Percentiles rank a stretch among this genome's conserved stretches.
Conservation (phyloP, 352 stramenopile genomes). For the Phytophthora foliorum region DNA sequence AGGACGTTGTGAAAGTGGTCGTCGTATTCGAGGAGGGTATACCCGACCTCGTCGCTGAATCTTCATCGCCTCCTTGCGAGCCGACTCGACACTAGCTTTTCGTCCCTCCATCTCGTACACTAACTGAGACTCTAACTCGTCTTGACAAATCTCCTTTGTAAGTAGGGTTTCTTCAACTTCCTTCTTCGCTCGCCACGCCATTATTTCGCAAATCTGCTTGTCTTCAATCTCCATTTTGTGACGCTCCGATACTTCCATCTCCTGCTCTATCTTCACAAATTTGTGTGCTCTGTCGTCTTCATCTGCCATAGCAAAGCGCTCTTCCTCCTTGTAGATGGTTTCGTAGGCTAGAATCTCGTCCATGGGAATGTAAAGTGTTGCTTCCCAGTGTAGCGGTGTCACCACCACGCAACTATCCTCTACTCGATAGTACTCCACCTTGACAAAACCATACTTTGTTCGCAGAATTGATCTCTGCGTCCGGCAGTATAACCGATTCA, state of each 20-base stretch:
- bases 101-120: slow-evolving; percentile 55
- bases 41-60: slow-evolving; percentile 46
- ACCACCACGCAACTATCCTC: slow-evolving; percentile 65
- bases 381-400: slow-evolving; percentile 53
- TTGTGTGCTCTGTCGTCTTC: slow-evolving; percentile 45
- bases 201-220: slow-evolving; percentile 38
- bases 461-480: slow-evolving; percentile 46
- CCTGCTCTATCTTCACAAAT: slow-evolving; percentile 36
- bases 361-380: slow-evolving; percentile 61
- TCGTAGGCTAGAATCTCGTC: slow-evolving; percentile 56
- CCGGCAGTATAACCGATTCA: slow-evolving; percentile 58
- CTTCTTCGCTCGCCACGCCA: slow-evolving; percentile 53
- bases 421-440: slow-evolving; percentile 58
- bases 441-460: slow-evolving; percentile 62
- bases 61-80: slow-evolving; percentile 44
- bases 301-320: slow-evolving; percentile 50
- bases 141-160: slow-evolving; percentile 37
- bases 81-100: slow-evolving; percentile 28
- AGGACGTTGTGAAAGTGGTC: slow-evolving; percentile 28
- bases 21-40: slow-evolving; percentile 38
- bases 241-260: slow-evolving; percentile 35
- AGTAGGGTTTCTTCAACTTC: slow-evolving; percentile 46
- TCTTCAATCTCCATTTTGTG: slow-evolving; percentile 61
- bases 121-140: slow-evolving; percentile 59
- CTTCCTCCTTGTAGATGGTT: slow-evolving; percentile 55